Percentiles rank a stretch among this genome's conserved stretches.
Conservation (phyloP, 495 filamentous ascomycete genomes). For the Letharia columbiana region DNA sequence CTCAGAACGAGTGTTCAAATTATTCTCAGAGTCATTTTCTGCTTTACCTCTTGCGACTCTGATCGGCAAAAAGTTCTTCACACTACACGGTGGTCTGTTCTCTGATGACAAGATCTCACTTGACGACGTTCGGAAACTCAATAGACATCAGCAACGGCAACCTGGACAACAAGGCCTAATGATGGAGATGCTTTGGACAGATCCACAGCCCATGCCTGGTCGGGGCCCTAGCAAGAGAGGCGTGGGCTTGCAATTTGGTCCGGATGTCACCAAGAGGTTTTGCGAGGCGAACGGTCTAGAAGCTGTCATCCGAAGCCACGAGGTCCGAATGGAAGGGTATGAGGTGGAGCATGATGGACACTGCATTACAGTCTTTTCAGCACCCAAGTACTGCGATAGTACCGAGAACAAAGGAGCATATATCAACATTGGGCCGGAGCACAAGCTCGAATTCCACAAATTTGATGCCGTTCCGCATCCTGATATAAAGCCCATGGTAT, state of each 20-base stretch:
- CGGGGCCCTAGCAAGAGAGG: conserved; percentile 93
- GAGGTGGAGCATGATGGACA: conserved; percentile 94
- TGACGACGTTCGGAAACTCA: conserved; percentile 86
- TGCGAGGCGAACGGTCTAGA: conserved; percentile 92
- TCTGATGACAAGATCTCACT: conserved; percentile 90
- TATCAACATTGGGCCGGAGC: conserved; percentile 91
- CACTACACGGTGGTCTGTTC: conserved; percentile 93
- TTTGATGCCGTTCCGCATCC: conserved; percentile 97
- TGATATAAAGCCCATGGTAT: conserved; percentile 87
- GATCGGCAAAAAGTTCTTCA: conserved; percentile 84
- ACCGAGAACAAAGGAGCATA: conserved; percentile 98
- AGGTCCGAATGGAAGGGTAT: conserved; percentile 96
- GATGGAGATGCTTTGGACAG: conserved; percentile 99
- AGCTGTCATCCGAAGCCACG: conserved; percentile 92
- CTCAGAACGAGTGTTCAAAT: conserved; percentile 88
- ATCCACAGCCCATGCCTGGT: conserved; percentile 78
- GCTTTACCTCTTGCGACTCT: conserved; percentile 87
- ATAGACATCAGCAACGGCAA: conserved; percentile 86
- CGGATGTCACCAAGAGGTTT: conserved; percentile 93
- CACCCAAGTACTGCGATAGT: conserved; percentile 93
- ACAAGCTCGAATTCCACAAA: conserved; percentile 81
- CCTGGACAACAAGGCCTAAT: conserved; percentile 94
- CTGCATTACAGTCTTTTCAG: conserved; percentile 99
- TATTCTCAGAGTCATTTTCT: conserved; percentile 98
- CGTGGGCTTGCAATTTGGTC: conserved; percentile 92